phyloP scores from a whole-genome alignment of 352 stramenopile genomes.

The Paralagenidium karlingii region DNA sequence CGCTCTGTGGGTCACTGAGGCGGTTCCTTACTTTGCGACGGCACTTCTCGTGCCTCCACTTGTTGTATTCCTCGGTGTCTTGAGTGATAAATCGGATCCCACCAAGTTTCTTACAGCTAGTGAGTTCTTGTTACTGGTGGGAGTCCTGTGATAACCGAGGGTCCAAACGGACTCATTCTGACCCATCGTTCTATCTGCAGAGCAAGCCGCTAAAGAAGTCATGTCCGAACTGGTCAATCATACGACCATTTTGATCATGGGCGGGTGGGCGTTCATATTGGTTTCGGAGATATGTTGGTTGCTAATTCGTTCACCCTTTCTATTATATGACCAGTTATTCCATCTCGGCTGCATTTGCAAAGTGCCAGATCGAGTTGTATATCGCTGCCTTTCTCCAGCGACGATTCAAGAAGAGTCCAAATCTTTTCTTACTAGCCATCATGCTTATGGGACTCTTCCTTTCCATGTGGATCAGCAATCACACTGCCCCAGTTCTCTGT shows the following conservation, averaged over 20 bases:
- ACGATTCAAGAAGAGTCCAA: slow-evolving; percentile 81
- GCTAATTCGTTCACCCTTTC: neutral
- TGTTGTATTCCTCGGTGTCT: slow-evolving; percentile 80
- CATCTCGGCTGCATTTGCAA: slow-evolving; percentile 84
- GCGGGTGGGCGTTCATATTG: slow-evolving; percentile 32
- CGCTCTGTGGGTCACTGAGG: slow-evolving; percentile 84
- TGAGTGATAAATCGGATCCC: slow-evolving; percentile 76
- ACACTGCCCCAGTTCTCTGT: slow-evolving; percentile 87
- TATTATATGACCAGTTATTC: slow-evolving; percentile 26
- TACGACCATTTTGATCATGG: slow-evolving; percentile 89
- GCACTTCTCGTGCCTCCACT: slow-evolving; percentile 80
- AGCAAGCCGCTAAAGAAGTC: slow-evolving; percentile 78
- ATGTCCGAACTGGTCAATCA: slow-evolving; percentile 86
- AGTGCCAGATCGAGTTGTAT: slow-evolving; percentile 88
- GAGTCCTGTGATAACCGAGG: neutral
- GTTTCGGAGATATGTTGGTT: neutral
- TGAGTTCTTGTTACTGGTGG: slow-evolving; percentile 11
- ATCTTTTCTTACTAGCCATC: slow-evolving; percentile 85
- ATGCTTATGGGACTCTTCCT: slow-evolving; percentile 90
- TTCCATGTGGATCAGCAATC: slow-evolving; percentile 91
- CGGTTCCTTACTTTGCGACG: slow-evolving; percentile 86
- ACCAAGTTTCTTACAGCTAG: slow-evolving; percentile 52
- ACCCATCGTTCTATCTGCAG: slow-evolving; percentile 10
- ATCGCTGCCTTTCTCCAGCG: slow-evolving; percentile 83
- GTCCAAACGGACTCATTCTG: neutral